These are phyloP conservation scores for Somion occarium DNA, from an alignment of 1,284 basidiomycete species.

Conservation along the genomic window DNA sequence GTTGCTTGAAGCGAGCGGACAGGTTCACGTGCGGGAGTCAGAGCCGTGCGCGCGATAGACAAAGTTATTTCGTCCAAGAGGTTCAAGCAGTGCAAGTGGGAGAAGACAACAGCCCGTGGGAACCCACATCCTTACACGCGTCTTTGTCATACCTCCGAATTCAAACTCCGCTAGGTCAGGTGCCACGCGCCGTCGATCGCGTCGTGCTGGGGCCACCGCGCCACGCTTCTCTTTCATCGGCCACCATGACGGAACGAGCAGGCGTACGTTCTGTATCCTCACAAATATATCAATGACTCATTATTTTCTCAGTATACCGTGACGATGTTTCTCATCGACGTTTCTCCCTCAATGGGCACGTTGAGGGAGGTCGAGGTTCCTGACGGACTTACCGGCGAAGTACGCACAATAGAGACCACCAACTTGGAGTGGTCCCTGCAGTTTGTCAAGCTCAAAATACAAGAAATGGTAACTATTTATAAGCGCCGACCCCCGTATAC, in stretches of 20 bases:
- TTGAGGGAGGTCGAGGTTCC: constrained; percentile 53
- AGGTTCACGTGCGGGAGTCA: too few species aligned
- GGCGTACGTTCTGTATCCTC: constrained; percentile 42
- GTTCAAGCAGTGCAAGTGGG: too few species aligned
- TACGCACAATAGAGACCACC: constrained; percentile 52
- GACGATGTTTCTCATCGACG: constrained; percentile 84
- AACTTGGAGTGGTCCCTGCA: constrained; percentile 81
- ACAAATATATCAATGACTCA: background rate
- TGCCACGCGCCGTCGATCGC: background rate
- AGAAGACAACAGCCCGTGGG: background rate
- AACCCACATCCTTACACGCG: too few species aligned
- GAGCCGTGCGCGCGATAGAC: too few species aligned
- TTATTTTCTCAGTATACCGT: constrained; percentile 60
- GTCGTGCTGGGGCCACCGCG: too few species aligned
- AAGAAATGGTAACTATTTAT: constrained; percentile 78
- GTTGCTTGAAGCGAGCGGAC: too few species aligned
- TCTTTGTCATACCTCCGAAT: too few species aligned
- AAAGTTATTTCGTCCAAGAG: too few species aligned
- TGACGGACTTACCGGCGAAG: constrained; percentile 44
- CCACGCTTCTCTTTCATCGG: constrained; percentile 9
- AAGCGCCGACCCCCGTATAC: too few species aligned
- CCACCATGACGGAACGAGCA: constrained; percentile 70
- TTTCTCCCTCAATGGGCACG: constrained; percentile 81
- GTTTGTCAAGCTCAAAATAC: constrained; percentile 83
- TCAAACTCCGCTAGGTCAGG: constrained; percentile 3